Evolutionary conservation across 306 rosid genomes (phyloP).

Genomic region (Carpinus viminea): DNA sequence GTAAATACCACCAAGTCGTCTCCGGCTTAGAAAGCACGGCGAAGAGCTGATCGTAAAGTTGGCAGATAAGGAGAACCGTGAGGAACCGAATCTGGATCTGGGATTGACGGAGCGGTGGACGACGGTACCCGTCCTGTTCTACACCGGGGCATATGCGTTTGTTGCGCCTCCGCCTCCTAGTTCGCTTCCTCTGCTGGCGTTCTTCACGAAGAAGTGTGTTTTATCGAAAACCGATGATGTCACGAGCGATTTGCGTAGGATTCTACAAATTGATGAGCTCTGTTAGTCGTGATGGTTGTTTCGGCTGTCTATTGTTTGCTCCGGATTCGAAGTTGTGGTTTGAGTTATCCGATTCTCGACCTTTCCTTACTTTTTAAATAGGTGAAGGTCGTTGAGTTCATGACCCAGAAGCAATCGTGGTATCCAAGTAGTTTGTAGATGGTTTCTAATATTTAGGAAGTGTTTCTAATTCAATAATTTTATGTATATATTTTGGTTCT

Average conservation of each 20-base stretch:
- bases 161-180: conserved; percentile 53
- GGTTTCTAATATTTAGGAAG: background rate
- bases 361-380: conserved; percentile 54
- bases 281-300: background rate
- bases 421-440: background rate
- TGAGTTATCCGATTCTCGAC: conserved; percentile 25
- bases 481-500: background rate
- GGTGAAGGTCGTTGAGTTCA: conserved; percentile 31
- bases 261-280: conserved; percentile 33
- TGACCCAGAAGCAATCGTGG: conserved; percentile 6
- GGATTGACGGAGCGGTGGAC: background rate
- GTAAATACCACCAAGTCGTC: background rate
- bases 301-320: background rate
- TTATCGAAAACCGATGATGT: conserved; percentile 24
- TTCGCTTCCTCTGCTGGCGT: conserved; percentile 55
- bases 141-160: conserved; percentile 42
- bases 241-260: conserved; percentile 35
- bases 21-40: conserved; percentile 11
- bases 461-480: background rate
- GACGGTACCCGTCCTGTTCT: conserved; percentile 6
- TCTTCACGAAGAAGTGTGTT: conserved; percentile 33
- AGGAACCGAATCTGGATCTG: conserved; percentile 11
- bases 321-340: conserved; percentile 22
- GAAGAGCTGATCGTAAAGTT: conserved; percentile 16
- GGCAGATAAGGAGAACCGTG: background rate